Percentiles rank a stretch among this genome's conserved stretches.
Evolutionary conservation across 169 alveolate genomes (phyloP).

Genomic region (Eimeria acervulina): DNA sequence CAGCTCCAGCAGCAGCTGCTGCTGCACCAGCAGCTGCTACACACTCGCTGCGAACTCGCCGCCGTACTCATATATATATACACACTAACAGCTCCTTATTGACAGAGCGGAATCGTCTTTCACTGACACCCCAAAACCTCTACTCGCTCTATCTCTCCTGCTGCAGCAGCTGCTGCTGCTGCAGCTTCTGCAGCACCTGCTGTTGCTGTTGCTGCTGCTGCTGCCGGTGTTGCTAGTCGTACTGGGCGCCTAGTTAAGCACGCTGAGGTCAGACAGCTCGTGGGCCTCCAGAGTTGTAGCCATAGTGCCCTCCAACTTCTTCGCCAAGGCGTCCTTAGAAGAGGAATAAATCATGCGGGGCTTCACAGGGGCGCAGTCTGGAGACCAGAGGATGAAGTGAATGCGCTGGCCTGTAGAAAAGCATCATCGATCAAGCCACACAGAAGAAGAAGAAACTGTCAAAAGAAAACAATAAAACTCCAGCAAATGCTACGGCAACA

Average conservation of each 20-base stretch:
- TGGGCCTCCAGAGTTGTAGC: slow-evolving; percentile 87
- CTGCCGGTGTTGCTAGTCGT: not conserved
- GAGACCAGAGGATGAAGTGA: slow-evolving; percentile 87
- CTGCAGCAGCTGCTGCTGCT: not conserved
- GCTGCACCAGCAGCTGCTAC: not conserved
- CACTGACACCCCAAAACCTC: no score
- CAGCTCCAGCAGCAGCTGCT: not conserved
- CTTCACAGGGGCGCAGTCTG: slow-evolving; percentile 88
- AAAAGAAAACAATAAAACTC: not conserved
- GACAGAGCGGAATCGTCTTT: no score
- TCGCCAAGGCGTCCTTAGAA: slow-evolving; percentile 87
- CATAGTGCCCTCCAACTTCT: slow-evolving; percentile 87
- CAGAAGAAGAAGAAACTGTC: not conserved
- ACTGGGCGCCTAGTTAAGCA: not conserved
- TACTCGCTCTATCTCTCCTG: no score
- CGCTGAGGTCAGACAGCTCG: slow-evolving; percentile 84
- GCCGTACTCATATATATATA: no score
- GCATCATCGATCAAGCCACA: no score
- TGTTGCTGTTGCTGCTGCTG: not conserved
- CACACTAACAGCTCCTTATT: no score
- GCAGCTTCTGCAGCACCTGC: not conserved
- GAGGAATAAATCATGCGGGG: slow-evolving; percentile 88
- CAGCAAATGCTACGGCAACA: not conserved
- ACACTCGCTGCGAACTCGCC: no score
- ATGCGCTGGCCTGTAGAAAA: slow-evolving; percentile 72